Base-by-base conservation (phyloP, 2,329 filamentous ascomycete genomes). In the Cercospora sp. region DNA sequence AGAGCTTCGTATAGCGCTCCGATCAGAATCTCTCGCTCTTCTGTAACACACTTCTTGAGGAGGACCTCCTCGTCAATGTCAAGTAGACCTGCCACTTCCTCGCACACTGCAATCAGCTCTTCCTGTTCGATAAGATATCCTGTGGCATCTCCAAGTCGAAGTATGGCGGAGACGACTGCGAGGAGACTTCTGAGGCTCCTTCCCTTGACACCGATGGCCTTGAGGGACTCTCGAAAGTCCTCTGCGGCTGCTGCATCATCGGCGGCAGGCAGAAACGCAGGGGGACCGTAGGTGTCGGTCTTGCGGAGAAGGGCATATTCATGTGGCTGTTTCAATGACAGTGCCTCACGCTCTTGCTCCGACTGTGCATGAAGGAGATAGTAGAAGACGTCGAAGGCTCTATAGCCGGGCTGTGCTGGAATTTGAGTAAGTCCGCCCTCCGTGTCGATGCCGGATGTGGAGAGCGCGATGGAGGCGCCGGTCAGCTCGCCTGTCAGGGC, bases 331-430 rank as follows among this genome's bases (percentile, higher is more conserved):
- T 93, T 91, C 31, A 99, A 86, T 28, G 91, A 89, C 13, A 99
- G 83, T 69, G 94, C 97, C 77, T 98, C 94, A 65, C 93, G 86
- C 81, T 99, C 95, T 1, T 76, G 93, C 90, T 3, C 91, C 89
- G 1, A 92, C 95, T 73, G 72, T 0, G 95, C 97, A 0, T 94
- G 96, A 51, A 98, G 85, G 0, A 99, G 88, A 75, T 97, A 98
- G 82, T 99, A 98, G 78, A 99, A 98, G 60, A 97, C 95, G 77
- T 99, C 94, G 74, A 99, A 99, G 3, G 94, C 95, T 70, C 95
- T 90, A 79, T 93, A 93, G 12, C 95, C 95, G 6, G 88, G 77
- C 76, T 97, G 89, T 0, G 89, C 80, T 0, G 95, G 92, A 16
- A 99, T 88, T 66, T 91, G 89, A 16, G 97, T 83, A 10, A 99